Base-by-base conservation (phyloP, 257 asterid genomes). In the Nicotiana benthamiana region DNA sequence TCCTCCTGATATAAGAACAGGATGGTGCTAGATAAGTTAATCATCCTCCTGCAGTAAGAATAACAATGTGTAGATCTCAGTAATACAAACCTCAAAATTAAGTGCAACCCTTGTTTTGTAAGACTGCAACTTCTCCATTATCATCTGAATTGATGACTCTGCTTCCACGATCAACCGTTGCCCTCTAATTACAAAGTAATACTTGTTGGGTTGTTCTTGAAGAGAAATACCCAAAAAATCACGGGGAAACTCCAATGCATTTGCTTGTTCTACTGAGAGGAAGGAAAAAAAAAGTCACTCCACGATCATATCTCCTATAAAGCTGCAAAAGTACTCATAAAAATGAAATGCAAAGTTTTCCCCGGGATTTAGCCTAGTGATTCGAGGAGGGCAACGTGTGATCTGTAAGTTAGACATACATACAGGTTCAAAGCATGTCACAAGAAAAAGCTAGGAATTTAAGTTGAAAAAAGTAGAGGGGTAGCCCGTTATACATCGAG, bases 111-210 rank as follows among this genome's bases (percentile, higher is more conserved):
- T 86, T 12, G 94, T 92, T 84, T 89, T 96, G 85, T 96, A 96
- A 13, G 99, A 96, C 81, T 96, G 99, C 83, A 94, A 84, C 84
- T 92, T 93, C 84, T 95, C 99, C 99, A 95, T 95, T 81, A 92
- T 95, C 80, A 75, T 86, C 92, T 93, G 97, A 80, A 95, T 91
- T 53, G 88, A 88, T 10, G 94, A 84, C 46, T 92, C 97, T 11
- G 97, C 96, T 91, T 95, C 97, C 81, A 90, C 87, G 54, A 95
- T 91, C 70, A 93, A 83, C 51, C 92, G 87, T 88, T 91, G 92
- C 79, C 95, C 98, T 86, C 95, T 92, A 75, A 93, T 81, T 48
- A 91, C 97, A 66, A 92, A 61, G 80, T 79, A 95, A 79, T 91
- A 90, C 85, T 92, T 93, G 81, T 83, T 85, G 24, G 98, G 97